Evolutionary conservation across 2,329 filamentous ascomycete species (phyloP).

Genomic region (Phaeosphaeriaceae sp.): DNA sequence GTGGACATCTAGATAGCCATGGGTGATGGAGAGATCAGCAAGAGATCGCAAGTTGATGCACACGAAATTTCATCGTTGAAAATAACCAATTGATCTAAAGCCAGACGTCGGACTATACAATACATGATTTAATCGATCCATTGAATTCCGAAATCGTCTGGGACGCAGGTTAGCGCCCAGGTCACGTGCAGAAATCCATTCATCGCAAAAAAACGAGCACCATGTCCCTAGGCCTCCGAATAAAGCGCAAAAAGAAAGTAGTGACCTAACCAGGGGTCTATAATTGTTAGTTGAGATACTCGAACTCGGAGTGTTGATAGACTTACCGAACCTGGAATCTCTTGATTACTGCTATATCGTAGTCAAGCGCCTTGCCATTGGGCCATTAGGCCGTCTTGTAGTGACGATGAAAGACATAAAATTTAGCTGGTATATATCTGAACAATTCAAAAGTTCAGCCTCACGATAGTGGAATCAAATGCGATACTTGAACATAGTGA

Average conservation of each 20-base stretch:
- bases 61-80: too few species aligned
- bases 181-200: too few species aligned
- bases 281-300: conserved; percentile 12
- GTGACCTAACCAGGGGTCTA: conserved; percentile 29
- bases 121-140: too few species aligned
- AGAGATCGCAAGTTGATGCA: too few species aligned
- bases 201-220: background rate
- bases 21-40: too few species aligned
- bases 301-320: background rate
- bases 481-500: background rate
- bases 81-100: too few species aligned
- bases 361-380: conserved; percentile 65
- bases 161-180: too few species aligned
- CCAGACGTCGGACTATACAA: too few species aligned
- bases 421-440: background rate
- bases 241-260: background rate
- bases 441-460: too few species aligned
- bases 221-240: too few species aligned
- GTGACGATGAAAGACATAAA: background rate
- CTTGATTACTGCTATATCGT: conserved; percentile 48
- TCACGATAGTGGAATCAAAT: background rate
- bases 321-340: conserved; percentile 35
- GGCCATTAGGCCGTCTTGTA: conserved; percentile 48
- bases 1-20: too few species aligned
- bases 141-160: too few species aligned